Evolutionary conservation across 805 yeast species (phyloP).

Genomic region (Metschnikowia arizonensis): DNA sequence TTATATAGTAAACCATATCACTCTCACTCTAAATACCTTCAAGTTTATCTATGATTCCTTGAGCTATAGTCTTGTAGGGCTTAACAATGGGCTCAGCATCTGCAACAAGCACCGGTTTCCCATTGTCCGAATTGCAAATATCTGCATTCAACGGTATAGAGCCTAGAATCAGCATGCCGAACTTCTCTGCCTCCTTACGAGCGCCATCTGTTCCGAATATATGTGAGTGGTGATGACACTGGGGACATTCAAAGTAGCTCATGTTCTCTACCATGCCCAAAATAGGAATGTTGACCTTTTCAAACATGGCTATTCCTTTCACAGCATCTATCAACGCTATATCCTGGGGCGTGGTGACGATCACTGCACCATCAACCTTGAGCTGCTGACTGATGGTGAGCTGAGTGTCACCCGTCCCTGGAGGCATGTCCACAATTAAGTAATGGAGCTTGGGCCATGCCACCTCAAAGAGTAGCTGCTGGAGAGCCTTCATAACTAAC

Average conservation of each 20-base stretch:
- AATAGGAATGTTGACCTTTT: constrained; percentile 66
- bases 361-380: constrained; percentile 72
- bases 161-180: constrained; percentile 52
- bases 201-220: constrained; percentile 69
- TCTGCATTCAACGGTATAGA: constrained; percentile 62
- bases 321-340: constrained; percentile 76
- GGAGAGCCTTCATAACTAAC: constrained; percentile 82
- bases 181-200: constrained; percentile 45
- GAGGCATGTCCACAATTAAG: constrained; percentile 80
- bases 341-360: constrained; percentile 85
- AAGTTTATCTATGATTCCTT: constrained; percentile 21
- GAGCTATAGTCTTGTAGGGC: constrained; percentile 50
- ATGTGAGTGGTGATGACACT: constrained; percentile 68
- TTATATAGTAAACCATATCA: background rate
- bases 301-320: constrained; percentile 75
- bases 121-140: constrained; percentile 61
- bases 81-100: constrained; percentile 33
- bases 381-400: constrained; percentile 75
- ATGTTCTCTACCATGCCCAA: constrained; percentile 78
- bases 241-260: constrained; percentile 74
- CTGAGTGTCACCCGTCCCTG: constrained; percentile 89
- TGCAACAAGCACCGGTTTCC: constrained; percentile 56
- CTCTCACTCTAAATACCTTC: constrained; percentile 1
- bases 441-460: constrained; percentile 67
- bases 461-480: constrained; percentile 79